phyloP scores from a whole-genome alignment of 2,329 filamentous ascomycete species.

The Neonectria hederae region DNA sequence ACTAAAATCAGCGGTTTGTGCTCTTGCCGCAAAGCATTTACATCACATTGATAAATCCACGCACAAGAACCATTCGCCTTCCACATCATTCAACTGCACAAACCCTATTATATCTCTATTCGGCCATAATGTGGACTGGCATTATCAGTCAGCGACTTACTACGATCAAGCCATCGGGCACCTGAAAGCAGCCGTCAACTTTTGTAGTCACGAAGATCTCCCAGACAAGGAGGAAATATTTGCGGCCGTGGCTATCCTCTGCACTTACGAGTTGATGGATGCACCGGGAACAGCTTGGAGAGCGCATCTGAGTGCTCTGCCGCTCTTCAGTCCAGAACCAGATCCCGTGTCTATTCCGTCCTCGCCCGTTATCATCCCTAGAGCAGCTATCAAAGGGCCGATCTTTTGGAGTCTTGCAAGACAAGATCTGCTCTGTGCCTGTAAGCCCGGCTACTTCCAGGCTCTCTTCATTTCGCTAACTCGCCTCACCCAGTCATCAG shows the following conservation, averaged over 20 bases:
- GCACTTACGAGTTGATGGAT: conserved; percentile 74
- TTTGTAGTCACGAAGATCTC: conserved; percentile 44
- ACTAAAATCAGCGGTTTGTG: conserved; percentile 33
- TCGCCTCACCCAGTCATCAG: conserved; percentile 21
- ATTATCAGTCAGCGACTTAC: conserved; percentile 34
- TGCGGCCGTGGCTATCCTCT: conserved; percentile 72
- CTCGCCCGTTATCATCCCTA: conserved; percentile 28
- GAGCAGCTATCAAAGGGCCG: conserved; percentile 34
- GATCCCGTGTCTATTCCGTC: conserved; percentile 1
- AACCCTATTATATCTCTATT: not conserved
- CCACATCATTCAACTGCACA: not conserved
- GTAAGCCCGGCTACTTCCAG: not conserved
- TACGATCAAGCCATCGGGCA: conserved; percentile 35
- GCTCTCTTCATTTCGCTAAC: not conserved
- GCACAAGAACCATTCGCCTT: not conserved
- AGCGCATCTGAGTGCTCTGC: conserved; percentile 71
- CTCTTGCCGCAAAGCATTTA: conserved; percentile 35
- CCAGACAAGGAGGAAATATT: conserved; percentile 56
- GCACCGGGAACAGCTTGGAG: conserved; percentile 70
- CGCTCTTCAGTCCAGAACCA: conserved; percentile 64
- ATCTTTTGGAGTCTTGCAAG: conserved; percentile 39
- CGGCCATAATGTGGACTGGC: conserved; percentile 27
- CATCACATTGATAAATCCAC: not conserved
- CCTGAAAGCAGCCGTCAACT: conserved; percentile 28
- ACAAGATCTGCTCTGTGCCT: conserved; percentile 35